Evolutionary conservation across 164 flowering plant species (phyloP).

Genomic region (Malania oleifera): DNA sequence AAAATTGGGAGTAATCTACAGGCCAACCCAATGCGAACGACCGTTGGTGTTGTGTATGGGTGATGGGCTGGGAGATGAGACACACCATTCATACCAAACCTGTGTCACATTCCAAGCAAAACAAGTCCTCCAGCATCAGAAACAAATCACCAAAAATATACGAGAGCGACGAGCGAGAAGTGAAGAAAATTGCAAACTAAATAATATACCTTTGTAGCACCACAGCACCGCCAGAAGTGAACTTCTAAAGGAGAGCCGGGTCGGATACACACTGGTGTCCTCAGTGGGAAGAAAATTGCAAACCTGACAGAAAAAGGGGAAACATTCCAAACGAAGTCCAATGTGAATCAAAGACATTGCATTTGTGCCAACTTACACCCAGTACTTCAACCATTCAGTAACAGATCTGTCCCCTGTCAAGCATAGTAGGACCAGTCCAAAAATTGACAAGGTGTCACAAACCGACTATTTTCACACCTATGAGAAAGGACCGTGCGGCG

Average conservation of each 20-base stretch:
- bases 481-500: too few species aligned
- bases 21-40: constrained; percentile 99
- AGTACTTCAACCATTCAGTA: too few species aligned
- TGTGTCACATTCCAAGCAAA: constrained; percentile 20
- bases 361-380: too few species aligned
- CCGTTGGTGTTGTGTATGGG: constrained; percentile 88
- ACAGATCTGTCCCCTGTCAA: too few species aligned
- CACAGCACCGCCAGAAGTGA: constrained; percentile 94
- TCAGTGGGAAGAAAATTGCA: constrained; percentile 85
- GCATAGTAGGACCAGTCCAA: too few species aligned
- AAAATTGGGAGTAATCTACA: constrained; percentile 22
- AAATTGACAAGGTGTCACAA: too few species aligned
- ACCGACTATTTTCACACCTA: too few species aligned
- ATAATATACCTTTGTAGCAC: constrained; percentile 65
- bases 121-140: neutral
- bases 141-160: neutral
- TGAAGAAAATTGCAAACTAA: neutral
- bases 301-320: constrained; percentile 46
- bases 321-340: too few species aligned
- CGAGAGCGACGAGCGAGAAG: neutral
- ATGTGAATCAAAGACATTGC: too few species aligned
- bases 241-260: constrained; percentile 67
- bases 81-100: constrained; percentile 99
- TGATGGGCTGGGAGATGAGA: constrained; percentile 49
- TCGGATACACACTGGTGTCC: constrained; percentile 60